phyloP scores from a whole-genome alignment of 2,329 filamentous ascomycete species.

The Phoma herbarum region DNA sequence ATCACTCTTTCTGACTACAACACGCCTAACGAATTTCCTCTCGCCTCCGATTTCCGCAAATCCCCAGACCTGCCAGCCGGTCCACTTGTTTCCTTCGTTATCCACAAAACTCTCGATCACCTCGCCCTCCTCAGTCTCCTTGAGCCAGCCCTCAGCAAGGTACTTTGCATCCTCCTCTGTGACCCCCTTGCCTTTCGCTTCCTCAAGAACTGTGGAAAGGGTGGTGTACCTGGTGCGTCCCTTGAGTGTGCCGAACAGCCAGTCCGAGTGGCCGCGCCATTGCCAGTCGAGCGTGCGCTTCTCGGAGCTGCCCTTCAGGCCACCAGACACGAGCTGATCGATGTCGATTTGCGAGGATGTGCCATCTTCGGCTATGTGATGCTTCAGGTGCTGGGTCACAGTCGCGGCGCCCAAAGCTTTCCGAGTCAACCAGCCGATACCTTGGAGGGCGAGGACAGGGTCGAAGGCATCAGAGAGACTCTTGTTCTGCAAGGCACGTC shows the following conservation, averaged over 20 bases:
- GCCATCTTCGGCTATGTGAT: conserved; percentile 33
- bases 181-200: conserved; percentile 32
- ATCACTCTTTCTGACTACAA: conserved; percentile 46
- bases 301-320: conserved; percentile 72
- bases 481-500: conserved; percentile 69
- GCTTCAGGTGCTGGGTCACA: conserved; percentile 69
- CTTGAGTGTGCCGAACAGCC: conserved; percentile 77
- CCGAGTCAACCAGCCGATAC: conserved; percentile 70
- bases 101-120: conserved; percentile 48
- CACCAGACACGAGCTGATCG: conserved; percentile 74
- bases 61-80: conserved; percentile 47
- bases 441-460: conserved; percentile 70
- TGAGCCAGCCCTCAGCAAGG: conserved; percentile 41
- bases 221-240: conserved; percentile 66
- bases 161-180: conserved; percentile 37
- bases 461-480: conserved; percentile 74
- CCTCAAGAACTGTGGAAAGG: conserved; percentile 36
- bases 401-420: conserved; percentile 75
- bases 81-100: conserved; percentile 49
- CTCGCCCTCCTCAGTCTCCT: conserved; percentile 42
- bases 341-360: conserved; percentile 70
- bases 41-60: conserved; percentile 44
- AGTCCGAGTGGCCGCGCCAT: conserved; percentile 74
- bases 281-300: conserved; percentile 65
- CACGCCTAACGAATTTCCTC: conserved; percentile 44